Base-by-base conservation (phyloP, 768 basidiomycete species). In the Boletus sp. region DNA sequence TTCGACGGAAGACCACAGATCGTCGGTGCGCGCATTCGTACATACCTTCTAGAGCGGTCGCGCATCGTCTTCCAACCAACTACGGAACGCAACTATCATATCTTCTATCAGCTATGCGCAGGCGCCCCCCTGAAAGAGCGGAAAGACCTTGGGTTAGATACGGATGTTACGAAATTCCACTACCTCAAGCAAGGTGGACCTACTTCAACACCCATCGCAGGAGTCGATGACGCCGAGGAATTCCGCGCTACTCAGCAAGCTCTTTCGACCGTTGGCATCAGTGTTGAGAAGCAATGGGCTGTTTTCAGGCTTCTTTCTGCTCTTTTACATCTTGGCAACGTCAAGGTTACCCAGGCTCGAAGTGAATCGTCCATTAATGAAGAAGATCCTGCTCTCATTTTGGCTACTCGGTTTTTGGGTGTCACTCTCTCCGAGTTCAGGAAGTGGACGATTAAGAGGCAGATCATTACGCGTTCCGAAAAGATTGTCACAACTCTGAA, bases 401-500 rank as follows among this genome's bases (percentile, higher is more conserved):
- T 93, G 40, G 87, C 94, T 17, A 93, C 93, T 2, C 84, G 88
- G 4, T 90, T 99, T 69, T 78, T 99, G 43, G 97, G 97, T 13
- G 83, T 99, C 51, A 86, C 89, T 49, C 76, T 90, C 30, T 80
- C 84, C 17, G 97, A 98, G 56, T 99, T 99, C 82, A 98, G 92
- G 78, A 98, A 91, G 71, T 99, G 97, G 97, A 95, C 91, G 1
- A 74, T 97, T 74, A 98, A 98, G 80, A 98, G 95, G 74, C 97
- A 98, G 73, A 89, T 99, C 58, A 83, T 83, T 25, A 97, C 97
- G 2, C 84, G 97, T 41, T 84, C 85, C 15, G 97, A 99, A 75
- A 98, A 96, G 80, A 98, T 99, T 55, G 82, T 96, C 23, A 93
- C 93, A 0, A 73, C 84, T 49, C 76, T 99, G 59, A 94, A 83